Conservation (phyloP, 768 basidiomycete species). For the Megacollybia marginata region DNA sequence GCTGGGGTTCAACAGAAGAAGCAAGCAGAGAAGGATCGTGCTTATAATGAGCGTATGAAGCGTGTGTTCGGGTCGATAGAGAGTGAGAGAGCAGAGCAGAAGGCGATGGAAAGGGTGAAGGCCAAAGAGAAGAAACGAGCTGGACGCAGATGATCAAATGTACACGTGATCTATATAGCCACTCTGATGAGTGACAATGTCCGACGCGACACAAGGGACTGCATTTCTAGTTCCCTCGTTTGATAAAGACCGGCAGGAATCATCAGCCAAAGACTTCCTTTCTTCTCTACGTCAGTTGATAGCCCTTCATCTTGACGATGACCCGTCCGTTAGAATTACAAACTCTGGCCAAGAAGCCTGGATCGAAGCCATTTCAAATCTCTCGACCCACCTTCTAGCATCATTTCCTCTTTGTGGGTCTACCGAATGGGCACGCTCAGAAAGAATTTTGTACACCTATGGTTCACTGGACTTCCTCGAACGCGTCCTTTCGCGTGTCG, state of each 20-base stretch:
- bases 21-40: conserved; percentile 76
- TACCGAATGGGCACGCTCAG: no score
- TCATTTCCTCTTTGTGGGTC: no score
- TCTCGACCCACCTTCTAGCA: no score
- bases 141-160: conserved; percentile 52
- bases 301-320: conserved; percentile 26
- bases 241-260: no score
- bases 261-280: conserved; percentile 6
- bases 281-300: conserved; percentile 13
- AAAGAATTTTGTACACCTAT: no score
- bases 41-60: conserved; percentile 79
- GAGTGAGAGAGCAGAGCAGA: conserved; percentile 90
- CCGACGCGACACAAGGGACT: no score
- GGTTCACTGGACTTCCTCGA: no score
- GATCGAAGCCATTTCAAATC: conserved; percentile 37
- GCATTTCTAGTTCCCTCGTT: no score
- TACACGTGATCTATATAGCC: no score
- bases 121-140: conserved; percentile 66
- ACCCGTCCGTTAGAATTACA: conserved; percentile 18
- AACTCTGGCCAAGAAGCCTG: conserved; percentile 34
- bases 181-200: no score
- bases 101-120: conserved; percentile 84
- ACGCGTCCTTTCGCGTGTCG: no score
- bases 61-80: conserved; percentile 72
- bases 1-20: conserved; percentile 81